These are phyloP conservation scores for Cantharellus anzutake DNA, from an alignment of 768 basidiomycete species.

Conservation along the genomic window DNA sequence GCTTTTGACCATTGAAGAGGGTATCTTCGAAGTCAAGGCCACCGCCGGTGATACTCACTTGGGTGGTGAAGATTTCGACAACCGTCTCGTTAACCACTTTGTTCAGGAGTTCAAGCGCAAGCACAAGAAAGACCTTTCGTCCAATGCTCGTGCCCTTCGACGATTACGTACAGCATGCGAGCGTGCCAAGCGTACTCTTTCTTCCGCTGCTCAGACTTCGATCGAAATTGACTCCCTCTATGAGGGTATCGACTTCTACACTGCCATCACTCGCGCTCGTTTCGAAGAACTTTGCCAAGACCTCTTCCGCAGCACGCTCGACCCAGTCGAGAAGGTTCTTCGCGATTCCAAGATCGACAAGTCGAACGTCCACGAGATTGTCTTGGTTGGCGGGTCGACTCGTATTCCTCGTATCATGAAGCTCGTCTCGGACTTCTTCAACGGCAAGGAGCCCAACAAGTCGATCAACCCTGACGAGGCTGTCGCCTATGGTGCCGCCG, in stretches of 20 bases:
- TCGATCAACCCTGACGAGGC: constrained; percentile 50
- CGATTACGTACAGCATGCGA: constrained; percentile 30
- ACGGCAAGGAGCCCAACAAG: constrained; percentile 44
- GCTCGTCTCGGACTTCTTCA: constrained; percentile 47
- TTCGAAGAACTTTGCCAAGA: constrained; percentile 28
- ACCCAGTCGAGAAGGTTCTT: constrained; percentile 34
- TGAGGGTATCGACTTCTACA: constrained; percentile 37
- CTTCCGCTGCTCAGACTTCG: constrained; percentile 30
- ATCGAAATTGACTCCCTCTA: constrained; percentile 37
- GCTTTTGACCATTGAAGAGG: constrained; percentile 30
- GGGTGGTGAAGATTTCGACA: constrained; percentile 23
- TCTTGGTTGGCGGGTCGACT: constrained; percentile 30
- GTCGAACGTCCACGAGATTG: constrained; percentile 28
- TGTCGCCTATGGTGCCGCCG: constrained; percentile 22
- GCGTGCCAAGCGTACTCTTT: constrained; percentile 32
- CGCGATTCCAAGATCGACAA: constrained; percentile 35
- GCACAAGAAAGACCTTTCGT: constrained; percentile 29
- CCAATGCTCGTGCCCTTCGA: constrained; percentile 27
- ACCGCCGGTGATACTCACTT: constrained; percentile 33
- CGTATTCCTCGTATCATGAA: constrained; percentile 38
- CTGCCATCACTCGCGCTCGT: constrained; percentile 33
- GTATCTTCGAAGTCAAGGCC: constrained; percentile 31
- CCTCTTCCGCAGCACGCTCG: constrained; percentile 26
- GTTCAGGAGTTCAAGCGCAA: constrained; percentile 32
- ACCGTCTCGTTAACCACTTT: constrained; percentile 32